Evolutionary conservation across 2,329 filamentous ascomycete species (phyloP), one percentile per base, ranked within the genome.

Genomic region (Epichloe sp.): DNA sequence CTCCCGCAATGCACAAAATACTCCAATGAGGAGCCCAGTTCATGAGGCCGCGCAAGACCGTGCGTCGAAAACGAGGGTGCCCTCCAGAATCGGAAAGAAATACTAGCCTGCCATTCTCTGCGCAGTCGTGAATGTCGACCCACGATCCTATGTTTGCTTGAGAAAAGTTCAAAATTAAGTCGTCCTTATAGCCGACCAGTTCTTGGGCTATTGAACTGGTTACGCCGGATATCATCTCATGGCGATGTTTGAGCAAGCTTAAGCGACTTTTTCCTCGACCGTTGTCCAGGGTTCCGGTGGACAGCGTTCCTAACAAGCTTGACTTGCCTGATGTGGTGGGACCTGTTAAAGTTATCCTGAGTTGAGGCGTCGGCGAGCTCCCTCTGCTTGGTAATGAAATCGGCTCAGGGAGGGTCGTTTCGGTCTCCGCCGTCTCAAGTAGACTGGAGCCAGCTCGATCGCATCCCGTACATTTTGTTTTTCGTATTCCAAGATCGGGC

Each of bases 21-120:
- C 87, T 89, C 84, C 93, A 98, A 63, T 97, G 89, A 8, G 93
- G 93, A 38, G 87, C 86, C 90, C 93, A 97, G 44, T 90, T 93
- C 56, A 98, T 78, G n/a, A 98, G 73, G 0, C 90, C 89, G 53
- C 91, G 80, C 49, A 97, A 74, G 2, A 88, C 91, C 5, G 91
- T 97, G 51, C 93, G 83, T 46, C 89, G 80, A 66, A 93, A 98
- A 44, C 89, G 82, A 38, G 90, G 85, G 56, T 95, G 87, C 0
- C 93, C 93, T 15, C 91, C 91, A 44, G 91, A 94, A 66, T 98
- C 93, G 0, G 89, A 88, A 6, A 97, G 73, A 58, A 96, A 90
- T 5, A 93, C 88, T 3, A 98, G 69, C 19, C 90, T 82, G 3
- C 84, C 87, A 53, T 76, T 69, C 54, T 83, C 80, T 0, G 88